Evolutionary conservation across 768 basidiomycete genomes (phyloP), one percentile per base, ranked within the genome.

Genomic region (Rhizopogon vulgaris): DNA sequence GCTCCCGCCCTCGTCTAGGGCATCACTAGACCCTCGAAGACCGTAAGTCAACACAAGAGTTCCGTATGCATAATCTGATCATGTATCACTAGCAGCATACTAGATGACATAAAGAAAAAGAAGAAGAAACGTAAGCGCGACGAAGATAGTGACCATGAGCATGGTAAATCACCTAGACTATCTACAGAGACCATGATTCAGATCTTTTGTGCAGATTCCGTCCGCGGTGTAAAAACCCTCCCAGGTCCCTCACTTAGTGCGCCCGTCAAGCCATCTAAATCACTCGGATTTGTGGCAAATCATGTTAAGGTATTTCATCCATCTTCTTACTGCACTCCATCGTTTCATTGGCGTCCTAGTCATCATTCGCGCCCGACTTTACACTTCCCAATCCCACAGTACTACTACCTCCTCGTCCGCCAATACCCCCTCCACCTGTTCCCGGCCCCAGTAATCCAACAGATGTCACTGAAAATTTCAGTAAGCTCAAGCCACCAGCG

Each of bases 401-500:
- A 32, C 74, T 87, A 15, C 72, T 87, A 12, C 78, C 79, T 2
- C 64, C 75, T 9, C 84, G 83, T 30, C 87, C 87, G 0, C 78
- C 79, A 49, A 72, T 83, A 66, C 78, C 79, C 34, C 74, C 76
- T 49, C 73, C 80, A 38, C 85, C 88, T 27, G 73, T 78, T 59
- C 76, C 88, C n/a, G 86, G 85, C n/a, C 89, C 90, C n/a, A 84
- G 80, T 63, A 86, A 82, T 60, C 83, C 91, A 39, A 82, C 75
- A 27, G 85, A 94, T 51, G 93, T 97, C 27, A 78, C 61, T 51
- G 92, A 95, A 52, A 94, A 97, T 70, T 96, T 93, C 63, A 91
- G 86, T 63, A 87, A 88, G 66, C 70, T 78, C 24, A 95, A 91
- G 68, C 80, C 68, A 41, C 90, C 91, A 0, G 58, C 78, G n/a